Base-by-base conservation (phyloP, 352 stramenopile species). In the Thalassiosira oceanica region DNA sequence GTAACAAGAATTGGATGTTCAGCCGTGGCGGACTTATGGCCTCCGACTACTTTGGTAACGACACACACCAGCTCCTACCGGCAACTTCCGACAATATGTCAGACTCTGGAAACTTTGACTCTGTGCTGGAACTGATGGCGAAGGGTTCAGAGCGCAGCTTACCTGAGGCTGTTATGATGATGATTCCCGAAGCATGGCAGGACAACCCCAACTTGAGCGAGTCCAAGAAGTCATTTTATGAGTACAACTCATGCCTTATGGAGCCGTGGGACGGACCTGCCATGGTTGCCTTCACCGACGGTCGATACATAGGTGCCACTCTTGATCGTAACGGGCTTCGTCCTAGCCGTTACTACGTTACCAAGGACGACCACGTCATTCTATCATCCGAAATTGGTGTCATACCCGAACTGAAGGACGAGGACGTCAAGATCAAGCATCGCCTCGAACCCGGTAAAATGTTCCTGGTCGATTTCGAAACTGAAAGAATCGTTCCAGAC, bases 1-100 rank as follows among this genome's bases (percentile, higher is more conserved):
- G 94, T 61, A 98, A 98, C 80, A 97, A 97, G 77, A 98, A 98
- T 76, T 98, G 93, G 94, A 97, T 98, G 93, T 96, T 95, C 66
- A 90, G 86, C 35, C 91, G 94, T 41, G 91, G 91, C 48, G 92
- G 92, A 42, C 94, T 94, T 29, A 91, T 97, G 65, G 87, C 95
- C 62, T 96, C 86, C 44, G 87, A 92, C 15, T 95, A 97, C 78
- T 97, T 96, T 71, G 88, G 83, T 3, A 84, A 97, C 71, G 93
- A 96, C 52, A 97, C 94, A 21, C 78, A 82, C 35, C 92, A 96
- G 41, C 80, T 98, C 10, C 68, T 98, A 13, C 94, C 94, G 0
- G 93, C 94, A 8, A 97, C 92, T 46, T 96, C 89, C 10, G 94
- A 98, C 65, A 87, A 93, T 70, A 97, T 97, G 91, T 96, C 86